These are phyloP conservation scores for Spergularia marina DNA, from an alignment of 148 eudicot species.

Conservation along the genomic window DNA sequence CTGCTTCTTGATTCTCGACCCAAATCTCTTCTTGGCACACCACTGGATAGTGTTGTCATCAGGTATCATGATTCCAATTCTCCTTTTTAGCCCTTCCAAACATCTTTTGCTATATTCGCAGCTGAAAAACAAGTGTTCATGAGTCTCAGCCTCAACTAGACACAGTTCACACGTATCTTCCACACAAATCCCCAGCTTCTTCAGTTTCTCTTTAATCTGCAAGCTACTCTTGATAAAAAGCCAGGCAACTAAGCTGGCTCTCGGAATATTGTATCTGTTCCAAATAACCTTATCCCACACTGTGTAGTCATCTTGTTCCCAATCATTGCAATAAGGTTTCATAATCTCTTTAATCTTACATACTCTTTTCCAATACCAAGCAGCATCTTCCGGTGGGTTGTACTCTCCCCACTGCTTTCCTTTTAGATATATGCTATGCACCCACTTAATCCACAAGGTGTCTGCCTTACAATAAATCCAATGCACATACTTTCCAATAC, in stretches of 20 bases:
- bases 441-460: not conserved
- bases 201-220: not conserved
- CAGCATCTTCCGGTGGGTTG: not conserved
- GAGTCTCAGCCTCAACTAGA: not conserved
- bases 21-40: too few species aligned
- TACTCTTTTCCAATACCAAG: not conserved
- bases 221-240: not conserved
- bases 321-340: not conserved
- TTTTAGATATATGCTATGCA: not conserved
- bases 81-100: too few species aligned
- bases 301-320: not conserved
- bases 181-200: not conserved
- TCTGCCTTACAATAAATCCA: not conserved
- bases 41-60: too few species aligned
- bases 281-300: not conserved
- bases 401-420: not conserved
- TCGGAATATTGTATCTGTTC: not conserved
- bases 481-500: not conserved
- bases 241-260: not conserved
- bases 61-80: too few species aligned
- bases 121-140: conserved; percentile 3
- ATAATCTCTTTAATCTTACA: not conserved
- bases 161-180: not conserved
- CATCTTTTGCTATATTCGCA: too few species aligned
- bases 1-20: too few species aligned